Percentiles rank a stretch among this genome's conserved stretches.
phyloP scores from a whole-genome alignment of 1,139 yeast genomes.

The Geotrichum phurueaensis region DNA sequence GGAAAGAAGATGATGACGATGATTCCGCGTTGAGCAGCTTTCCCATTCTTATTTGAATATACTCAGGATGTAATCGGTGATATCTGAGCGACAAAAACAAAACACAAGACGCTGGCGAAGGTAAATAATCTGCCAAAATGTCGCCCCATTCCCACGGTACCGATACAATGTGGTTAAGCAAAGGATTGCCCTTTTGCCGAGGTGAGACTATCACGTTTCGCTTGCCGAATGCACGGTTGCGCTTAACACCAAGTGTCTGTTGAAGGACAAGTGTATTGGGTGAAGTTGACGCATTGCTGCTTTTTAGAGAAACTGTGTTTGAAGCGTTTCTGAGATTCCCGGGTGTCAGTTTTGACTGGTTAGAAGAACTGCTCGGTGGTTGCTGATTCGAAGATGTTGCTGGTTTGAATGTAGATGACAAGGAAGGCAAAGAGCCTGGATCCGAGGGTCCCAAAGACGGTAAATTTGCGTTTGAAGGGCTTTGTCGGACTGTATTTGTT shows the following conservation, averaged over 20 bases:
- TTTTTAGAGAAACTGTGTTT: neutral
- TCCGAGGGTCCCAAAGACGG: neutral
- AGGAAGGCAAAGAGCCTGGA: neutral
- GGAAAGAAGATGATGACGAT: neutral
- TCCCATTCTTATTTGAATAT: conserved; percentile 64
- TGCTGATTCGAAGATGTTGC: neutral
- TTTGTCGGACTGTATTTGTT: neutral
- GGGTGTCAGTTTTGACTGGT: conserved; percentile 1
- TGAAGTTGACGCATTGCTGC: neutral
- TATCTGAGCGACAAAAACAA: conserved; percentile 70
- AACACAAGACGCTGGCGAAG: conserved; percentile 61
- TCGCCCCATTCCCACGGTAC: conserved; percentile 47
- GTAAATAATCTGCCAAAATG: conserved; percentile 52
- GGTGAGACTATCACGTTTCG: conserved; percentile 43
- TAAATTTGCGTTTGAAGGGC: neutral
- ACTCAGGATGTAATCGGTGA: conserved; percentile 83
- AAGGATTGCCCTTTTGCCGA: conserved; percentile 57
- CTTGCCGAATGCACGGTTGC: conserved; percentile 20
- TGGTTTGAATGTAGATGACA: neutral
- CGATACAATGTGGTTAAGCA: conserved; percentile 44
- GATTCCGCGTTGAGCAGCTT: conserved; percentile 42
- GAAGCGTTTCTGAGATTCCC: conserved; percentile 7
- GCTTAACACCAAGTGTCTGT: conserved; percentile 7
- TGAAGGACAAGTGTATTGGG: neutral
- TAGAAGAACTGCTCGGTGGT: neutral